These are phyloP conservation scores for Lodderomyces theae DNA, from an alignment of 1,139 yeast genomes.

Conservation along the genomic window DNA sequence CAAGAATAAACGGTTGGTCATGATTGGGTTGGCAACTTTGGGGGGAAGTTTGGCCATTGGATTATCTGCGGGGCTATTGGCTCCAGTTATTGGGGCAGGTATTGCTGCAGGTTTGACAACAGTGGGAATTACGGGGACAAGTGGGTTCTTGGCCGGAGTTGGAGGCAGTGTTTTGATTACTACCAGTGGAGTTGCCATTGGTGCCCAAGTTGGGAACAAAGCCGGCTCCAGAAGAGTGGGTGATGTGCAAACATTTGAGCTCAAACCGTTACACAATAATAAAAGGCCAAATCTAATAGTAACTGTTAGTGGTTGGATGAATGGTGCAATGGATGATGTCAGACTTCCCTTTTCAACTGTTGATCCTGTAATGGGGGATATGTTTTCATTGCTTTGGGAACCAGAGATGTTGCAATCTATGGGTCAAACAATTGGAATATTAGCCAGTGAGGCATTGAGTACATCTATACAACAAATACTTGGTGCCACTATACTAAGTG, in stretches of 20 bases:
- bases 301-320: constrained; percentile 99
- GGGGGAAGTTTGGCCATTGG: constrained; percentile 97
- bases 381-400: constrained; percentile 91
- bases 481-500: constrained; percentile 89
- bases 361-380: constrained; percentile 97
- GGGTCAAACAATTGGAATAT: constrained; percentile 92
- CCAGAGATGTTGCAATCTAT: constrained; percentile 95
- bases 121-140: constrained; percentile 87
- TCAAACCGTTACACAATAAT: constrained; percentile 88
- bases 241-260: constrained; percentile 89
- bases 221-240: constrained; percentile 90
- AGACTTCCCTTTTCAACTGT: constrained; percentile 93
- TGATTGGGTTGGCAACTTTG: constrained; percentile 93
- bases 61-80: constrained; percentile 88
- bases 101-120: constrained; percentile 96
- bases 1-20: constrained; percentile 67
- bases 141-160: constrained; percentile 90
- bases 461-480: constrained; percentile 93
- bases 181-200: constrained; percentile 85
- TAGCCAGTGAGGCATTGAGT: constrained; percentile 90
- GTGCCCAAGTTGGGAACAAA: constrained; percentile 81
- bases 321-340: constrained; percentile 92
- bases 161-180: constrained; percentile 97
- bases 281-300: constrained; percentile 82
- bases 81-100: constrained; percentile 99